Percentiles rank a stretch among this genome's conserved stretches.
Evolutionary conservation across 352 stramenopile genomes (phyloP).

Genomic region (Globisporangium barbulae): DNA sequence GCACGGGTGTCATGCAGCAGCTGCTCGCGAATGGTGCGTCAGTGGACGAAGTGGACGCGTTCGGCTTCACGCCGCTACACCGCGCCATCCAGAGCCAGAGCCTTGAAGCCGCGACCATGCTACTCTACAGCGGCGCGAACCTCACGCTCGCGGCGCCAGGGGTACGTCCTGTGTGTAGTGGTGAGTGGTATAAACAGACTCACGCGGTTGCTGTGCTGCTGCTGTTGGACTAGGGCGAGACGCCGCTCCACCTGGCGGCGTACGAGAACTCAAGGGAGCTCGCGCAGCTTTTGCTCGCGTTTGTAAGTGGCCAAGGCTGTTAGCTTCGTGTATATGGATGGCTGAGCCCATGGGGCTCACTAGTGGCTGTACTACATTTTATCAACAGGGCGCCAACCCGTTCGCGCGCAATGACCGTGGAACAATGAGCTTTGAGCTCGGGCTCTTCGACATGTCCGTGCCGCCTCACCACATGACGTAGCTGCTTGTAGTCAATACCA

Average conservation of each 20-base stretch:
- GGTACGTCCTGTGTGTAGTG: slow-evolving; percentile 14
- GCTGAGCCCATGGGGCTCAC: not conserved
- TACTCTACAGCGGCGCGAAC: slow-evolving; percentile 29
- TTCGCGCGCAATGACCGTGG: slow-evolving; percentile 33
- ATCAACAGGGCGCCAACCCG: slow-evolving; percentile 26
- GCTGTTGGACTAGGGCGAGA: slow-evolving; percentile 17
- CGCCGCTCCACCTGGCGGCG: slow-evolving; percentile 29
- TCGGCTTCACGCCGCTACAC: slow-evolving; percentile 35
- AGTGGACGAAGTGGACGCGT: slow-evolving; percentile 25
- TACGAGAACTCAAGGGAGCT: slow-evolving; percentile 32
- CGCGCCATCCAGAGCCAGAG: slow-evolving; percentile 25
- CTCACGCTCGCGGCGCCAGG: slow-evolving; percentile 25
- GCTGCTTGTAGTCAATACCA: too few species aligned
- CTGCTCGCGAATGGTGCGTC: slow-evolving; percentile 23
- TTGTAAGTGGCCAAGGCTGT: slow-evolving; percentile 18
- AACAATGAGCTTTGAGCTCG: slow-evolving; percentile 28
- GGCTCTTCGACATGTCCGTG: slow-evolving; percentile 34
- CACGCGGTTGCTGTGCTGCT: not conserved
- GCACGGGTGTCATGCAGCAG: slow-evolving; percentile 18
- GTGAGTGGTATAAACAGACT: not conserved
- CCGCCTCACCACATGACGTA: slow-evolving; percentile 35
- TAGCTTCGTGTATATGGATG: not conserved
- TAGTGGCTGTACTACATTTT: too few species aligned
- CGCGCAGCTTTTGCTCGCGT: slow-evolving; percentile 28
- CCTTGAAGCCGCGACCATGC: slow-evolving; percentile 25